Conservation (phyloP, 345 rosid species). For the Carallia brachiata region DNA sequence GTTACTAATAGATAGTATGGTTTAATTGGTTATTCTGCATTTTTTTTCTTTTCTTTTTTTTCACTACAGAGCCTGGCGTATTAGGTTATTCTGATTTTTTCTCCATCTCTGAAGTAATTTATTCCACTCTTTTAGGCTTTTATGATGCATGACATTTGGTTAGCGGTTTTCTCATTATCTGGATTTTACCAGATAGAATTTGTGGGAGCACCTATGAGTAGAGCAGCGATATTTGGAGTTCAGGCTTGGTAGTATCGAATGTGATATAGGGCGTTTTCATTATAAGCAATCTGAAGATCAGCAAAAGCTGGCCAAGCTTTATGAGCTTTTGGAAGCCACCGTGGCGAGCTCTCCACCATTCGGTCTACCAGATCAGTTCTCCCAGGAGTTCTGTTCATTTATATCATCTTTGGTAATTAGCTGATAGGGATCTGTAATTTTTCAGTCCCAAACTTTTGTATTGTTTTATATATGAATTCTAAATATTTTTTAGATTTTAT, state of each 20-base stretch:
- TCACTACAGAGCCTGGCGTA: not conserved
- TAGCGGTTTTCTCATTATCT: not conserved
- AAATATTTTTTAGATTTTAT: no score
- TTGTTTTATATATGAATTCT: no score
- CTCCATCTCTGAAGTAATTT: not conserved
- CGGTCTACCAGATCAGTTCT: conserved; percentile 88
- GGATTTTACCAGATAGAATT: conserved; percentile 74
- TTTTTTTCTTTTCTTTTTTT: not conserved
- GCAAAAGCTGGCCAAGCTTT: conserved; percentile 69
- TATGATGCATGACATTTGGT: not conserved
- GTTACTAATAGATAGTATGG: no score
- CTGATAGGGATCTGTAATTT: no score
- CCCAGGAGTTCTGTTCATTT: conserved; percentile 89
- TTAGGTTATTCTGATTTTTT: not conserved
- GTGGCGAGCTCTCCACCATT: conserved; percentile 78
- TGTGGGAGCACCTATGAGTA: conserved; percentile 74
- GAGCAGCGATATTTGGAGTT: conserved; percentile 81
- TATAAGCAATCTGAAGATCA: conserved; percentile 70
- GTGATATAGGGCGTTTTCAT: conserved; percentile 83
- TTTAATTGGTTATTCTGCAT: no score
- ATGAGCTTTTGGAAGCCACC: conserved; percentile 81
- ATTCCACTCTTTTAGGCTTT: not conserved
- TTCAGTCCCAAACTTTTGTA: no score
- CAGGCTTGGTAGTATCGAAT: conserved; percentile 79
- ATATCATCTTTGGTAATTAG: conserved; percentile 70